Evolutionary conservation across 2,329 filamentous ascomycete species (phyloP).

Genomic region (Raffaelea arxii): DNA sequence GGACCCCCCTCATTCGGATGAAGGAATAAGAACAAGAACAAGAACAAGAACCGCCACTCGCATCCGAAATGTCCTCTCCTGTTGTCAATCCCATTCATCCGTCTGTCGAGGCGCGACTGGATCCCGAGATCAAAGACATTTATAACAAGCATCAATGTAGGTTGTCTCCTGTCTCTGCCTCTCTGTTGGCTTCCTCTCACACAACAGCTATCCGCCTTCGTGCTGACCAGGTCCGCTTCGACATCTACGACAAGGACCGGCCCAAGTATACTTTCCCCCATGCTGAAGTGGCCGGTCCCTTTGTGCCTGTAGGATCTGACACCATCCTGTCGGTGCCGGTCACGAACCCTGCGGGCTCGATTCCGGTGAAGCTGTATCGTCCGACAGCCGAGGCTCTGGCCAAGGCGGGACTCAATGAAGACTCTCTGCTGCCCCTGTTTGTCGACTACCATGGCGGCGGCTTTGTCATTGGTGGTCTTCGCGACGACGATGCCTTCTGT

Average conservation of each 20-base stretch:
- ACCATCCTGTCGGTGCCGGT: conserved; percentile 3
- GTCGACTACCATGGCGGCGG: conserved; percentile 11
- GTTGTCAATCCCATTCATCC: conserved; percentile 8
- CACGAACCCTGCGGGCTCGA: conserved; percentile 1
- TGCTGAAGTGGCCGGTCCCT: neutral
- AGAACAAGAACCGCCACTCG: too few relatives aligned
- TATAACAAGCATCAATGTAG: conserved; percentile 10
- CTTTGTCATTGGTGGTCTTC: conserved; percentile 8
- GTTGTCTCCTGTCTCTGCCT: neutral
- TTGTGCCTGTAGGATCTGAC: neutral
- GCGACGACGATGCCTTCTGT: conserved; percentile 7
- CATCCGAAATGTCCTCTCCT: too few relatives aligned
- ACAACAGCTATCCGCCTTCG: conserved; percentile 5
- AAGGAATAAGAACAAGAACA: too few relatives aligned
- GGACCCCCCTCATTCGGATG: too few relatives aligned
- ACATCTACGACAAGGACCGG: conserved; percentile 6
- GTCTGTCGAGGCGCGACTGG: conserved; percentile 4
- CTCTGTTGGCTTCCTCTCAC: neutral
- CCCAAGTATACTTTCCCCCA: conserved; percentile 4
- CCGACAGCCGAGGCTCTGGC: conserved; percentile 1
- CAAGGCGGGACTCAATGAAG: neutral
- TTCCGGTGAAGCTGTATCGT: conserved; percentile 6
- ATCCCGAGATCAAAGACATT: conserved; percentile 7
- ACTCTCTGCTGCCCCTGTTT: conserved; percentile 4
- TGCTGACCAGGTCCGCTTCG: conserved; percentile 9